Percentiles rank a stretch among this genome's conserved stretches.
Evolutionary conservation across 2,329 filamentous ascomycete species (phyloP).

Genomic region (Alternaria metachromatica): DNA sequence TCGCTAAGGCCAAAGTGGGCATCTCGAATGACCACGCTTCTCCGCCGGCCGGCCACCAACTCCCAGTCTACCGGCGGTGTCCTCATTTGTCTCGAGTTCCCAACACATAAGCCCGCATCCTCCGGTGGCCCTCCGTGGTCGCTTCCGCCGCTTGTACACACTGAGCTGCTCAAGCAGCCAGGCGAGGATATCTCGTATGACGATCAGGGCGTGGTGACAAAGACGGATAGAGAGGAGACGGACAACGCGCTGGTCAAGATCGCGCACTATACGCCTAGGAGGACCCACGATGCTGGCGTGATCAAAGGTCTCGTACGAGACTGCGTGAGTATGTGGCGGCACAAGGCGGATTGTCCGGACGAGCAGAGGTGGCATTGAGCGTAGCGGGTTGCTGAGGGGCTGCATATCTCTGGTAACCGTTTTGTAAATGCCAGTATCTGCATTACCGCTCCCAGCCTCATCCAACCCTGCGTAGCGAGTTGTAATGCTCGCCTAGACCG

Average conservation of each 20-base stretch:
- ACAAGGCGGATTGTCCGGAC: conserved; percentile 24
- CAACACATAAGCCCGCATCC: conserved; percentile 71
- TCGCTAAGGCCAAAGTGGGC: conserved; percentile 65
- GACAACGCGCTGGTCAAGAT: conserved; percentile 53
- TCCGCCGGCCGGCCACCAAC: conserved; percentile 47
- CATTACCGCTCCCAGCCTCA: conserved; percentile 20
- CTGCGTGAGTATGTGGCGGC: conserved; percentile 58
- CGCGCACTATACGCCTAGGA: conserved; percentile 62
- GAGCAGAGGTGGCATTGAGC: conserved; percentile 7
- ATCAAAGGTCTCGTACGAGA: conserved; percentile 58
- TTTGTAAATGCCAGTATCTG: neutral
- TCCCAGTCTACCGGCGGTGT: conserved; percentile 47
- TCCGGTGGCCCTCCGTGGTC: conserved; percentile 76
- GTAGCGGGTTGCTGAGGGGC: neutral
- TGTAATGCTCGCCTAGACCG: conserved; percentile 96
- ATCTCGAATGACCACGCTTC: conserved; percentile 60
- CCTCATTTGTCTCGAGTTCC: conserved; percentile 77
- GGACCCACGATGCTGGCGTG: conserved; percentile 60
- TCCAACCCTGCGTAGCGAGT: conserved; percentile 68
- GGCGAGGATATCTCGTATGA: conserved; percentile 71
- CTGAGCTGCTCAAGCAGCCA: conserved; percentile 72
- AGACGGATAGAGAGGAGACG: conserved; percentile 53
- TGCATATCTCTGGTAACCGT: neutral
- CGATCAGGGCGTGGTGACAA: conserved; percentile 58
- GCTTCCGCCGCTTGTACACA: conserved; percentile 71